Base-by-base conservation (phyloP, 345 rosid species). In the Acer negundo region DNA sequence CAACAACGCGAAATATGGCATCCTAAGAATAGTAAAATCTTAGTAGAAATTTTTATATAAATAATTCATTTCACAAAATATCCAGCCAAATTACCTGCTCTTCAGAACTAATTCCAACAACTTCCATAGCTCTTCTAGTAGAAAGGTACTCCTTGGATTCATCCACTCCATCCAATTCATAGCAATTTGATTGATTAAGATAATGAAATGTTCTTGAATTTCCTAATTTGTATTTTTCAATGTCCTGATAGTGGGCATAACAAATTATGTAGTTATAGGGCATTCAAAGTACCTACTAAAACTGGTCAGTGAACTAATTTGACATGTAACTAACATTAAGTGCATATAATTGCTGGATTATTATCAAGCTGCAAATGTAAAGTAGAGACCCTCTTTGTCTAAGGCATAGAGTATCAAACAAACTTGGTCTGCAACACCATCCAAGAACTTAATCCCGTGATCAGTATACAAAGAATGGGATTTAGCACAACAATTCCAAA, bases 81-180 rank as follows among this genome's bases (percentile, higher is more conserved):
- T 63, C 77, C 26, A 77, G 56, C 79, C 44, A 67, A 75, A 78
- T 59, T 86, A 93, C 99, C 98, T 96, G 99, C 65, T 96, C 99
- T 56, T 80, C 82, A 61, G 86, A 79, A 80, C 83, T 84, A 24
- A 96, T 94, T 58, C 99, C 99, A 77, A 96, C 98, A 76, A 96
- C 84, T 63, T 89, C 95, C 99, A 96, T 96, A 65, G 98, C 99
- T 84, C 82, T 92, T 83, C 94, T 91, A 67, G 97, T 94, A 40
- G 79, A 87, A 80, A 85, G 68, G 78, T 96, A 94, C 77, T 96
- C 99, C 87, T 89, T 86, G 59, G 91, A 81, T 72, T 94, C 98
- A 86, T 96, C 95, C 72, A 96, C 69, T 62, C 86, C 94, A 77
- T 90, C 97, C 89, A 96, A 78, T 23, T 90, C 92, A 82, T 81